Base-by-base conservation (phyloP, 805 yeast species). In the Cyberlindnera xylosilytica region DNA sequence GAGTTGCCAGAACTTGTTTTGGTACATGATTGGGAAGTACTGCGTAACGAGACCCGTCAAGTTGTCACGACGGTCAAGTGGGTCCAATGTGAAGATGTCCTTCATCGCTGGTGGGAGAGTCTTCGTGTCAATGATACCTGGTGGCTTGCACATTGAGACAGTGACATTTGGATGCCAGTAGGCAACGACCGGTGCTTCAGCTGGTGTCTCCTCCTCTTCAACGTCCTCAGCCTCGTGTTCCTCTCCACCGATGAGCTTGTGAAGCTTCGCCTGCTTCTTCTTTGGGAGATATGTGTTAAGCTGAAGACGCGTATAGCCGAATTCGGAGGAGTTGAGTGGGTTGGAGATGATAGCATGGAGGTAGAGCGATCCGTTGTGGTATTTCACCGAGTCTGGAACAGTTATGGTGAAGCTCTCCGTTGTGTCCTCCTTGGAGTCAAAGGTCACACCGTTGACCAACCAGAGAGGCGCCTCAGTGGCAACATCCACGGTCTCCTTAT, bases 1-100 rank as follows among this genome's bases (percentile, higher is more conserved):
- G 29, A 65, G 51, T 36, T 67, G 69, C 72, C 72, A 69, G 42
- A 69, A 69, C 36, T 60, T 61, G 49, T 69, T 67, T 42, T 64
- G 56, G 39, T 58, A 65, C 9, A 70, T 45, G 11, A 59, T 31
- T 31, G 73, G 72, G 51, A 57, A 67, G 50, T 66, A 68, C 46
- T 58, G 63, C 1, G 61, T 51, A 4, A 56, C 54, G n/a, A 51
- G 32, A n/a, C 63, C 65, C 20, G 63, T 53, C 34, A 42, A 18
- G 39, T 60, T 45, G 52, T 59, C 61, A 47, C 65, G 56, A 49
- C 61, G 52, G 38, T 61, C 42, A 11, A 50, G 41, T 6, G 59
- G 52, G 32, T 62, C 69, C 18, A 60, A 24, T 12, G 51, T 47
- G 35, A 64, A 48, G 28, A 56, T 44, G 4, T 54, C 51, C 4